These are phyloP conservation scores for Fusarium chlamydosporum DNA, from an alignment of 2,329 filamentous ascomycete species.

Conservation along the genomic window DNA sequence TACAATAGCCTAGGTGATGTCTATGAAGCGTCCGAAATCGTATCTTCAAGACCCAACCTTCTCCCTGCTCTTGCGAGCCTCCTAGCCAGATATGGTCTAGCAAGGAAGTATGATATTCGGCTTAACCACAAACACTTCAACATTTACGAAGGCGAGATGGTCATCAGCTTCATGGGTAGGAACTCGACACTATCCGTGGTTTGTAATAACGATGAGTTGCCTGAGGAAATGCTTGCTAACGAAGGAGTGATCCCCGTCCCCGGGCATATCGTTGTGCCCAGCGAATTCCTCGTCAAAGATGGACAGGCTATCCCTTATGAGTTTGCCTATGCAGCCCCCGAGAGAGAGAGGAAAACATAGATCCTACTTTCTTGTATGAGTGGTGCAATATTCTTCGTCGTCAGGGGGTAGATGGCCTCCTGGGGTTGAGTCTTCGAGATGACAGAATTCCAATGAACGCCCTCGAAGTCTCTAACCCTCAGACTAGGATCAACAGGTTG, in stretches of 20 bases:
- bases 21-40: not conserved
- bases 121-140: conserved; percentile 2
- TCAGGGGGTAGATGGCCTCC: not conserved
- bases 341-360: not conserved
- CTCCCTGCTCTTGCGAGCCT: not conserved
- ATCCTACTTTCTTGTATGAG: not conserved
- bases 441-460: not conserved
- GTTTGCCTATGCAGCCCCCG: not conserved
- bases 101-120: not conserved
- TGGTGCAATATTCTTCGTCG: not conserved
- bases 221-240: not conserved
- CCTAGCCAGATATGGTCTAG: not conserved
- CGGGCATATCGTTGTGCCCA: not conserved
- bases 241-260: not conserved
- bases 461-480: not conserved
- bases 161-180: not conserved
- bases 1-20: not conserved
- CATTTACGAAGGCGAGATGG: not conserved
- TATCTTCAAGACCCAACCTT: not conserved
- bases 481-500: not conserved
- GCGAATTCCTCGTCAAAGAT: not conserved
- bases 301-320: not conserved
- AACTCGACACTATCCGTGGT: not conserved
- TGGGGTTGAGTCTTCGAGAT: not conserved
- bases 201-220: not conserved